Percentiles rank a stretch among this genome's conserved stretches.
Evolutionary conservation across 257 asterid genomes (phyloP).

Genomic region (Avicennia marina): DNA sequence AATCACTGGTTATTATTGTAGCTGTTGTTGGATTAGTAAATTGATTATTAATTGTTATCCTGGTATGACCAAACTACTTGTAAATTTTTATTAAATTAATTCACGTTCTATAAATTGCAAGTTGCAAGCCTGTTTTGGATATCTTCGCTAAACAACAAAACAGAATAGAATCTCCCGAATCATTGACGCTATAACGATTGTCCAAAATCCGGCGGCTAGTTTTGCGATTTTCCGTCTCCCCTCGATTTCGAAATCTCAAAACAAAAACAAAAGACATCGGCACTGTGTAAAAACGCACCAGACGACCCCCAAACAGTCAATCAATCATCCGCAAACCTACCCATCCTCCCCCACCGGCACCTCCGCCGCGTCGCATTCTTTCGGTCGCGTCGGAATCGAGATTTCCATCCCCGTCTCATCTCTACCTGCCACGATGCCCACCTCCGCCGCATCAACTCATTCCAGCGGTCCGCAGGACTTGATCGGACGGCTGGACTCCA

Average conservation of each 20-base stretch:
- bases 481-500: conserved; percentile 51
- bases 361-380: background rate
- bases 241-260: background rate
- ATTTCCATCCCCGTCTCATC: background rate
- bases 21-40: too few species aligned
- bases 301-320: too few species aligned
- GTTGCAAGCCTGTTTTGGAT: too few species aligned
- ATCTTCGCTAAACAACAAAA: too few species aligned
- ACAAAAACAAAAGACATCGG: background rate
- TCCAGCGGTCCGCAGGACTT: conserved; percentile 65
- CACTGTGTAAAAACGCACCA: too few species aligned
- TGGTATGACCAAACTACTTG: too few species aligned
- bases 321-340: background rate
- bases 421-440: conserved; percentile 39
- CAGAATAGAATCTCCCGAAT: too few species aligned
- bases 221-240: background rate
- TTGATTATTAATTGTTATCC: too few species aligned
- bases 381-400: background rate
- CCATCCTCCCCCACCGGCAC: background rate
- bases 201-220: background rate
- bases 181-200: background rate
- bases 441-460: conserved; percentile 47
- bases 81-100: too few species aligned
- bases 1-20: too few species aligned
- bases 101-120: too few species aligned